Evolutionary conservation across 345 rosid species (phyloP), one percentile per base, ranked within the genome.

Genomic region (Gossypioides kirkii): DNA sequence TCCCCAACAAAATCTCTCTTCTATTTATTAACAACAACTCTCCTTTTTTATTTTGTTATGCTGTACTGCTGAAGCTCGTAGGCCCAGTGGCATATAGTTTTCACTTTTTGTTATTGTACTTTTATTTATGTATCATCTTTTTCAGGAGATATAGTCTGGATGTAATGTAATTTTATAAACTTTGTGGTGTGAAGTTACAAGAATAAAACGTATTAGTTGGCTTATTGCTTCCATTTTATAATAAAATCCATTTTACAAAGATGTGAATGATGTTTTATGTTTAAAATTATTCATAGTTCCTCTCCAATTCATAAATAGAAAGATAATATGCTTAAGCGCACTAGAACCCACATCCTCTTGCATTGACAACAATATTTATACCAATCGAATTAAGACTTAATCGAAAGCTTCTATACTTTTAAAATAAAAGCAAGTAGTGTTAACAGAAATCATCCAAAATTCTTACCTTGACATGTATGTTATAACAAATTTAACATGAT

Each of bases 61-160:
- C 75, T 71, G 9, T 77, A 78, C 77, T 22, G 14, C 80, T 4
- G 84, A 71, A 68, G 74, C 72, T 17, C 25, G 77, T 61, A 59
- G 49, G 14, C 69, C 85, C 36, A 86, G 74, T 20, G 89, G 82
- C 83, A 80, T 81, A 41, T 43, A 65, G 36, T 11, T 22, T 12
- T 20, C 3, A 32, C 38, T 0, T 65, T 43, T 20, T 26, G 13
- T 50, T 55, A 8, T 53, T n/a, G 58, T 55, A 36, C 8, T 17
- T 63, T 75, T 64, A 42, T 61, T 59, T 59, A 26, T 49, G 54
- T 49, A 20, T 16, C 32, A 3, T 69, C 17, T 55, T 69, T 10
- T 10, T 68, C 11, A 38, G 2, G 2, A 55, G 54, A 47, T 50
- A 25, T 70, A 62, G 58, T 46, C n/a, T 32, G 38, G 42, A 6